Evolutionary conservation across 2,329 filamentous ascomycete species (phyloP).

Genomic region (Arthrobotrys megalospora): DNA sequence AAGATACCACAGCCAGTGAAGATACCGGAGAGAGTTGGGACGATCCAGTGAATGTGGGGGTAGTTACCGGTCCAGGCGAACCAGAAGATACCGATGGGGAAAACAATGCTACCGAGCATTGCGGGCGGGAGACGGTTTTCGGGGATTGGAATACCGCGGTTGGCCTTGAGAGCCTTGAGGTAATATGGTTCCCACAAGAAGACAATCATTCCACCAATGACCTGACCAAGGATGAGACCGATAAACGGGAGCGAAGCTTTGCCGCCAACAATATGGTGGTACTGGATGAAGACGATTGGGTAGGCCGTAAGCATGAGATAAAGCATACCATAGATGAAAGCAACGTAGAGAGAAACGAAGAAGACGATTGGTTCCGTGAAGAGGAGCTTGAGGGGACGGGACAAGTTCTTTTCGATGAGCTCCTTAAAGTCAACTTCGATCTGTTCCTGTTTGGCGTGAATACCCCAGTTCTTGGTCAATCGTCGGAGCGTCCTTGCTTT

Average conservation of each 20-base stretch:
- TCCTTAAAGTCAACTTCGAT: slow-evolving; percentile 78
- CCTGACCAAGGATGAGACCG: slow-evolving; percentile 82
- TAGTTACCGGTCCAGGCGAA: slow-evolving; percentile 71
- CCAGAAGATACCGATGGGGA: slow-evolving; percentile 71
- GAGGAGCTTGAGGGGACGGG: slow-evolving; percentile 77
- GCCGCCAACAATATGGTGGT: slow-evolving; percentile 78
- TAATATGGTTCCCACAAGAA: slow-evolving; percentile 78
- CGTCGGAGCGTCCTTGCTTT: slow-evolving; percentile 76
- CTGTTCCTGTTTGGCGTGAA: slow-evolving; percentile 80
- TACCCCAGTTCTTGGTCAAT: slow-evolving; percentile 78
- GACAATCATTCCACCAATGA: slow-evolving; percentile 78
- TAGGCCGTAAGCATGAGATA: slow-evolving; percentile 91
- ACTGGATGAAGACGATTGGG: slow-evolving; percentile 81
- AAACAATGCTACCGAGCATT: slow-evolving; percentile 71
- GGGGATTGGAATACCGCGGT: slow-evolving; percentile 76
- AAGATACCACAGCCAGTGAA: slow-evolving; percentile 69
- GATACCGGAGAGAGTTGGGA: slow-evolving; percentile 68
- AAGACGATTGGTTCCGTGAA: slow-evolving; percentile 79
- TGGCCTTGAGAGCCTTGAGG: slow-evolving; percentile 77
- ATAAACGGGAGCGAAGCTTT: slow-evolving; percentile 78
- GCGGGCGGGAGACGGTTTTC: slow-evolving; percentile 77
- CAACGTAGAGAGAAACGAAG: slow-evolving; percentile 79
- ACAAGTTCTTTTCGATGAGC: slow-evolving; percentile 75
- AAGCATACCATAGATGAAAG: slow-evolving; percentile 82
- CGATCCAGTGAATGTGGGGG: slow-evolving; percentile 67